phyloP scores from a whole-genome alignment of 495 filamentous ascomycete genomes.

The Venustampulla echinocandica region DNA sequence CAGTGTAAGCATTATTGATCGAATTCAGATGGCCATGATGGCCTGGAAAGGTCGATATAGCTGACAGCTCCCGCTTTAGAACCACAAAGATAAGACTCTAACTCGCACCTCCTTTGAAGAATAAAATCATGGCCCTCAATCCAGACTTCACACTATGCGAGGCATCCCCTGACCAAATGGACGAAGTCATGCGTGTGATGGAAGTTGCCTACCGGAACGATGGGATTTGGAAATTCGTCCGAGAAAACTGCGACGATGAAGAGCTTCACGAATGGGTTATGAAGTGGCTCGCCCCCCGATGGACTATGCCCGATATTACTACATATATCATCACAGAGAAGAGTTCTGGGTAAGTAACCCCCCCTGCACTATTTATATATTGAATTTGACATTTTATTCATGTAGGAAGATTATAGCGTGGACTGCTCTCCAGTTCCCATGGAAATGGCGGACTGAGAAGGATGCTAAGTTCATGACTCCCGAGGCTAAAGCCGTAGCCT shows the following conservation, averaged over 20 bases:
- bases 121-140: constrained; percentile 2
- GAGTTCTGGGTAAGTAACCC: constrained; percentile 2
- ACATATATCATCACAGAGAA: constrained; percentile 6
- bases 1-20: too few species aligned
- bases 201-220: constrained; percentile 2
- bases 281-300: not conserved
- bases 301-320: constrained; percentile 10
- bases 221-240: not conserved
- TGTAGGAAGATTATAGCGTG: constrained; percentile 12
- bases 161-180: constrained; percentile 1
- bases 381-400: not conserved
- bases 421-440: constrained; percentile 10
- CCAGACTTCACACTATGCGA: constrained; percentile 5
- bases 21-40: too few species aligned
- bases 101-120: not conserved
- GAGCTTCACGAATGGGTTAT: constrained; percentile 5
- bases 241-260: not conserved
- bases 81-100: too few species aligned
- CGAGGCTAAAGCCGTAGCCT: not conserved
- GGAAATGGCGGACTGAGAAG: not conserved
- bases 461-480: not conserved
- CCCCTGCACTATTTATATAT: not conserved
- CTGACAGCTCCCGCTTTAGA: too few species aligned
- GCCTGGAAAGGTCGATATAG: too few species aligned
- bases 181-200: constrained; percentile 2